Evolutionary conservation across 2,329 filamentous ascomycete genomes (phyloP), one percentile per base, ranked within the genome.

Genomic region (Pseudogymnoascus sp.): DNA sequence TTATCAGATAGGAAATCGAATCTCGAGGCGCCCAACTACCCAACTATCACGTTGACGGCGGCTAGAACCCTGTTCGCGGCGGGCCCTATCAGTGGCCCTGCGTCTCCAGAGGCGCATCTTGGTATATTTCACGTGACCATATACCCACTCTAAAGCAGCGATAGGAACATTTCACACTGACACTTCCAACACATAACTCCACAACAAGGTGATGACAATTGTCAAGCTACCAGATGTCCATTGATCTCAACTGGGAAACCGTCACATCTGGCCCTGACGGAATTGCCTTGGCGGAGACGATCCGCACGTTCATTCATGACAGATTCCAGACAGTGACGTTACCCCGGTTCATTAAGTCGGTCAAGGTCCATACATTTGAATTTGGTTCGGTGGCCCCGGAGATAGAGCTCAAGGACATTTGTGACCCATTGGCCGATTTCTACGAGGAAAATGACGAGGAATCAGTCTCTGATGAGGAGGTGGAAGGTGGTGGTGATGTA

Each of bases 201-300:
- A 62, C 60, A 62, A 14, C 16, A 12, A 60, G 59, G 42, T 34
- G 29, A 64, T 45, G 40, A 54, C 36, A 42, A 42, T 29, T 23
- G 36, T 36, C 60, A 54, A 31, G 36, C 34, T 63, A 60, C 34
- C 66, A 67, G 57, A 99, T 99, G 95, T 97, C 95, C 70, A 93
- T 99, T 79, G 93, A 97, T 73, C 88, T 99, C 75, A 92, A 96
- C 77, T 99, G 95, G 95, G 88, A 95, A 72, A 89, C 89, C 67
- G 85, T 97, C 73, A 97, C 93, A 21, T 87, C 86, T 66, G 95
- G 95, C 29, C 86, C 91, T 60, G 93, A 97, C 76, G 93, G 95
- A 63, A 83, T 87, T 68, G 89, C 86, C 62, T 86, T 97, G 66
- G 92, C 93, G 60, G 88, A 92, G 73, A 84, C 83, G 67, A 96